Evolutionary conservation across 2,329 filamentous ascomycete genomes (phyloP), one percentile per base, ranked within the genome.

Genomic region (Venturia asperata): DNA sequence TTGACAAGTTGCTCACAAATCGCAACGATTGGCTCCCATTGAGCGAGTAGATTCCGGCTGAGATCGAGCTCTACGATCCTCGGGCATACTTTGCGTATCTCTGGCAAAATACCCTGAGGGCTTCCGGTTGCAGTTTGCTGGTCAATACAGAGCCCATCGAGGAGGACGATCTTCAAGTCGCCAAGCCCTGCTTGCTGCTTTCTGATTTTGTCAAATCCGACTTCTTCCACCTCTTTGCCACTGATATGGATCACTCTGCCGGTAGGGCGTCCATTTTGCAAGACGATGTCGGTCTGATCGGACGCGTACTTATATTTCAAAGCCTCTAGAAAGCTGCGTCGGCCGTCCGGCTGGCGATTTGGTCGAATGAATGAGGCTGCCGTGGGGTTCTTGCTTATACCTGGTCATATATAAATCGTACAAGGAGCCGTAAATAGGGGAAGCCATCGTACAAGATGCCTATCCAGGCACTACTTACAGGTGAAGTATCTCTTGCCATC

Each of bases 181-280:
- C 87, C 80, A 41, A 97, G 80, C 72, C 88, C 81, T 70, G 92
- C 88, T 71, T 95, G 87, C 76, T 92, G 86, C 69, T 83, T 83
- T 55, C 89, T 85, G 69, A 97, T 91, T 80, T 97, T 97, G 70
- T 96, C 92, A 70, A 97, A 97, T 39, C 94, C 94, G 42, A 97
- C 85, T 77, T 97, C 93, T 77, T 97, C 89, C 5, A 91, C 93
- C 21, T 92, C 84, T 77, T 97, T 97, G 45, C 83, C 81, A 76
- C 90, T 77, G 80, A 96, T 82, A 81, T 88, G 78, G 68, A 96
- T 88, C 61, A 85, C 80, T 62, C 81, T 80, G 9, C 71, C 71
- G 9, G 67, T 61, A 15, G 70, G 63, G 9, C 68, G 66, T 24
- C 68, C 68, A 11, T 61, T 68, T 19, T 71, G 71, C 19, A 66